These are phyloP conservation scores for Suhomyces yuchorum DNA, from an alignment of 1,139 yeast species.

Conservation along the genomic window DNA sequence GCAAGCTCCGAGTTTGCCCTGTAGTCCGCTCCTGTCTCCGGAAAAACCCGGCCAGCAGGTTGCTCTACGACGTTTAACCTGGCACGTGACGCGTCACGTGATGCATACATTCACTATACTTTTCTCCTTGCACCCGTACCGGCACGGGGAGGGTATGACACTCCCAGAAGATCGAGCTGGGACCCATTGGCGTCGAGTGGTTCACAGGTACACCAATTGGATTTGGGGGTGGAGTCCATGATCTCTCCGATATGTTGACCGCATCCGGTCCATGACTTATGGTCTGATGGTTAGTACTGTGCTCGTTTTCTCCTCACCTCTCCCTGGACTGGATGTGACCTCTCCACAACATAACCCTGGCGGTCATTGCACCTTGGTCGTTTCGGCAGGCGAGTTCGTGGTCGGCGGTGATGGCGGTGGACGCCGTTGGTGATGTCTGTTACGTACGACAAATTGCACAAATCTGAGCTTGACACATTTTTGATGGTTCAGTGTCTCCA, in stretches of 20 bases:
- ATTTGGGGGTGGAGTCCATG: conserved; percentile 38
- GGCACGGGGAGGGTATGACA: conserved; percentile 45
- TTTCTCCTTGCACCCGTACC: conserved; percentile 44
- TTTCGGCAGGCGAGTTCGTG: not conserved
- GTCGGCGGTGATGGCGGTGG: not conserved
- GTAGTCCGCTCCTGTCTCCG: not conserved
- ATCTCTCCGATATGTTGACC: conserved; percentile 38
- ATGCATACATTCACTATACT: conserved; percentile 1
- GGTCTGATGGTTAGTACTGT: conserved; percentile 24
- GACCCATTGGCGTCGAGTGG: conserved; percentile 23
- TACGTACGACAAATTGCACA: conserved; percentile 41
- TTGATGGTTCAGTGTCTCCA: not conserved
- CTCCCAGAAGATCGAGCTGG: conserved; percentile 14
- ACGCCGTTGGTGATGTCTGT: not conserved
- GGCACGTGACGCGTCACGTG: not conserved
- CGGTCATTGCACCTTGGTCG: not conserved
- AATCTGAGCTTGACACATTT: conserved; percentile 40
- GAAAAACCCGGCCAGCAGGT: not conserved
- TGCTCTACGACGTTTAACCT: not conserved
- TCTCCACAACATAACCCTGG: not conserved
- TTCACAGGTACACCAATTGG: conserved; percentile 45
- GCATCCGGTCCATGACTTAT: conserved; percentile 48
- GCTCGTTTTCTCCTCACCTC: too few species aligned
- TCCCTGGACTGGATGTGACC: too few species aligned
- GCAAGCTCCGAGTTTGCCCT: too few species aligned